A percentile compares a stretch with the other conserved stretches of the same genome.
phyloP scores from a whole-genome alignment of 345 rosid genomes.

The Cardiospermum halicacabum region DNA sequence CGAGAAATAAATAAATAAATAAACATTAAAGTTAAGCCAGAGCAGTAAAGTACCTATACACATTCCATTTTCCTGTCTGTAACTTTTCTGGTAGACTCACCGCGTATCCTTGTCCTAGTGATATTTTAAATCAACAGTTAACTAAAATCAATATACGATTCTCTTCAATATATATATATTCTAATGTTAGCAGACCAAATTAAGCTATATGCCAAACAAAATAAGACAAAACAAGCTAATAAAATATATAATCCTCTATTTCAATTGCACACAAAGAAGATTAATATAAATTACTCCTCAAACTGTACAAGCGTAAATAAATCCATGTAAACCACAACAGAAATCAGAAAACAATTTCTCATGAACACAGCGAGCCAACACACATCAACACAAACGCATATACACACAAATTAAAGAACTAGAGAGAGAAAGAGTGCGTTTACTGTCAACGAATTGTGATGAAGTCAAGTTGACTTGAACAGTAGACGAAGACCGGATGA shows the following conservation, averaged over 20 bases:
- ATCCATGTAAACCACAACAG: not conserved
- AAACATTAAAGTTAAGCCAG: not conserved
- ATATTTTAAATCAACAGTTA: not conserved
- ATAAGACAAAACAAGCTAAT: too few species aligned
- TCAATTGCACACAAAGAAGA: not conserved
- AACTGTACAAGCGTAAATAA: too few species aligned
- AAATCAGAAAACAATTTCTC: conserved; percentile 2
- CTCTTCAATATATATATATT: not conserved
- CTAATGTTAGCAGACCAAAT: too few species aligned
- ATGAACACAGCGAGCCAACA: not conserved
- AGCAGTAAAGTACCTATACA: conserved; percentile 47
- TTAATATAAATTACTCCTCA: too few species aligned
- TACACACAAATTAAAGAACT: not conserved
- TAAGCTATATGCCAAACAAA: too few species aligned
- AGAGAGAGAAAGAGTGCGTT: not conserved
- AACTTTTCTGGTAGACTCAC: conserved; percentile 77
- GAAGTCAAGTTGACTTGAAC: conserved; percentile 36
- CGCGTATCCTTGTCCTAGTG: conserved; percentile 46
- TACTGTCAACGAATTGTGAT: conserved; percentile 40
- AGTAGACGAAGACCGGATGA: conserved; percentile 18
- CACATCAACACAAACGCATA: not conserved
- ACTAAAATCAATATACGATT: not conserved
- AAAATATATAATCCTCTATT: not conserved
- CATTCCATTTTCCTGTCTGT: conserved; percentile 78
- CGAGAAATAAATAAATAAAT: not conserved